phyloP scores from a whole-genome alignment of 768 basidiomycete genomes.

The Termitomyces sp. region DNA sequence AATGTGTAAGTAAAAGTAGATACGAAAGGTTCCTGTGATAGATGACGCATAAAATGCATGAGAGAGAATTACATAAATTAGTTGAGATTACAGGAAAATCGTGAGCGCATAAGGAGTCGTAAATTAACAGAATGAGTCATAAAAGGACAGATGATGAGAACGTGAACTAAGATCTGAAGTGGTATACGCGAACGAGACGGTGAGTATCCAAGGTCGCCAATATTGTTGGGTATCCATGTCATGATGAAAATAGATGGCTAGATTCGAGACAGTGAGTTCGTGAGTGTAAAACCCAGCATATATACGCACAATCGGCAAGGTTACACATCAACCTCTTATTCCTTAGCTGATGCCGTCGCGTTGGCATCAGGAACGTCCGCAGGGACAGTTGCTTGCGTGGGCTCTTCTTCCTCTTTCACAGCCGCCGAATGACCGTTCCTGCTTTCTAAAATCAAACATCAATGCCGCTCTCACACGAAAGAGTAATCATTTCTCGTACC shows the following conservation, averaged over 20 bases:
- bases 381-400: neutral
- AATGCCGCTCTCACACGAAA: neutral
- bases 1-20: neutral
- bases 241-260: neutral
- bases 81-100: neutral
- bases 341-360: neutral
- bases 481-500: neutral
- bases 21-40: neutral
- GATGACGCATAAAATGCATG: neutral
- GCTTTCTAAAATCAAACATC: neutral
- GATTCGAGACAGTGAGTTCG: neutral
- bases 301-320: neutral
- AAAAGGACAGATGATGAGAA: neutral
- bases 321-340: neutral
- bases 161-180: neutral
- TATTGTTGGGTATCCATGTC: constrained; percentile 3
- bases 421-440: constrained; percentile 2
- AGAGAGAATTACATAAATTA: neutral
- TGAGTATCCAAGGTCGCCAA: constrained; percentile 10
- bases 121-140: neutral
- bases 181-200: neutral
- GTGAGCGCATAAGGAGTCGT: constrained; percentile 6
- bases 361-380: neutral
- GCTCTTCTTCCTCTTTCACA: constrained; percentile 4
- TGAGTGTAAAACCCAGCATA: too few species aligned